Percentiles rank a stretch among this genome's conserved stretches.
Conservation (phyloP, 2,329 filamentous ascomycete species). For the Talaromyces sp. region DNA sequence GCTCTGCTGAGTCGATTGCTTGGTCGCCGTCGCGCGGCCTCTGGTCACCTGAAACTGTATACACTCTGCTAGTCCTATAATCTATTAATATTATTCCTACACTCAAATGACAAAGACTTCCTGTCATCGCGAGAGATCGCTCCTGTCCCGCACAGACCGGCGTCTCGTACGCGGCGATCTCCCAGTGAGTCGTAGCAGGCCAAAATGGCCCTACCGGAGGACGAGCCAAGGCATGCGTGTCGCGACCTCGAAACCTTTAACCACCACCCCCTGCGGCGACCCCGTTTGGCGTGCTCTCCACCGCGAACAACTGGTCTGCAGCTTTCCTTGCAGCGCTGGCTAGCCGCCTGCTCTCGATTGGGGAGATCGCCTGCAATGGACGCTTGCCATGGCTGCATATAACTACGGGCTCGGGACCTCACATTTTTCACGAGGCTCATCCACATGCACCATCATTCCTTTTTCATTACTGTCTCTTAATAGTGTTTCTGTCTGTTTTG, state of each 20-base stretch:
- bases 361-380: neutral
- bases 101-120: too few relatives aligned
- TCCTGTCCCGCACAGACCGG: neutral
- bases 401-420: conserved; percentile 15
- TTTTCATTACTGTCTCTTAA: neutral
- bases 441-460: conserved; percentile 21
- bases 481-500: neutral
- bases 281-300: conserved; percentile 13
- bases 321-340: conserved; percentile 15
- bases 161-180: neutral
- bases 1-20: neutral
- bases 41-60: neutral
- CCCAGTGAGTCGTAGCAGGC: too few relatives aligned
- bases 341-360: conserved; percentile 12
- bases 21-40: neutral
- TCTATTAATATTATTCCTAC: too few relatives aligned
- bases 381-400: conserved; percentile 15
- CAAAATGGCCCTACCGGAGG: conserved; percentile 2
- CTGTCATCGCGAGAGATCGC: neutral
- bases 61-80: neutral
- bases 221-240: conserved; percentile 3
- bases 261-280: conserved; percentile 12
- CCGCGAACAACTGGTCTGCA: conserved; percentile 14
- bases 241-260: neutral
- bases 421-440: conserved; percentile 28